Percentiles rank a stretch among this genome's conserved stretches.
phyloP scores from a whole-genome alignment of 495 filamentous ascomycete genomes.

The Cercophora newfieldiana region DNA sequence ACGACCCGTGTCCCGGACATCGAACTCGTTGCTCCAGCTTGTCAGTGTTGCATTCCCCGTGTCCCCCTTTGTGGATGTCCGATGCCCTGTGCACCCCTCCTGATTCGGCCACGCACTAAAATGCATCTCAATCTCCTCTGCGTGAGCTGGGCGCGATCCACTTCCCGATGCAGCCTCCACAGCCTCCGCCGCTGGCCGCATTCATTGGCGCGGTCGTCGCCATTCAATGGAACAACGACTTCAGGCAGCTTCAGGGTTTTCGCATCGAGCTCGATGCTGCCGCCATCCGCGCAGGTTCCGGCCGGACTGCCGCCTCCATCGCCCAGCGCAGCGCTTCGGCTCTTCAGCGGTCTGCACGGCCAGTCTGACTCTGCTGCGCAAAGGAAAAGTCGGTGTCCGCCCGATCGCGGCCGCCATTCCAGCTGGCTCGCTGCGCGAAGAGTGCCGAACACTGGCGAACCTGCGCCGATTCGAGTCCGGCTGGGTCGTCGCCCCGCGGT shows the following conservation, averaged over 20 bases:
- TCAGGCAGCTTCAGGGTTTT: not conserved
- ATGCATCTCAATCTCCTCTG: not conserved
- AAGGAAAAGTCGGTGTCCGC: not conserved
- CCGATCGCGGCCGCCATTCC: not conserved
- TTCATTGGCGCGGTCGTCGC: not conserved
- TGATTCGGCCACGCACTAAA: not conserved
- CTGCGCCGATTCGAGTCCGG: not conserved
- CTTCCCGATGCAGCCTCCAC: not conserved
- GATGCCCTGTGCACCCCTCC: constrained; percentile 9
- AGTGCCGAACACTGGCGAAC: not conserved
- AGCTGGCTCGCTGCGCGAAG: not conserved
- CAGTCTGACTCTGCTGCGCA: not conserved
- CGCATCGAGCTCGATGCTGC: not conserved
- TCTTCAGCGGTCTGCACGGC: not conserved
- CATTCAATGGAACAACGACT: no score
- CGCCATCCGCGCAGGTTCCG: not conserved
- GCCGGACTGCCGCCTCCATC: not conserved
- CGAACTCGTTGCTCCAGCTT: not conserved
- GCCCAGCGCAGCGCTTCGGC: not conserved
- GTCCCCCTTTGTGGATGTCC: constrained; percentile 7
- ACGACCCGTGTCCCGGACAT: not conserved
- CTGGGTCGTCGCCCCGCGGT: not conserved
- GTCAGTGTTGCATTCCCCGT: constrained; percentile 4
- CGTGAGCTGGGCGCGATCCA: not conserved
- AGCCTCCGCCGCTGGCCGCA: not conserved